Percentiles rank a stretch among this genome's conserved stretches.
Conservation (phyloP, 148 eudicot species). For the Rhododendron molle region DNA sequence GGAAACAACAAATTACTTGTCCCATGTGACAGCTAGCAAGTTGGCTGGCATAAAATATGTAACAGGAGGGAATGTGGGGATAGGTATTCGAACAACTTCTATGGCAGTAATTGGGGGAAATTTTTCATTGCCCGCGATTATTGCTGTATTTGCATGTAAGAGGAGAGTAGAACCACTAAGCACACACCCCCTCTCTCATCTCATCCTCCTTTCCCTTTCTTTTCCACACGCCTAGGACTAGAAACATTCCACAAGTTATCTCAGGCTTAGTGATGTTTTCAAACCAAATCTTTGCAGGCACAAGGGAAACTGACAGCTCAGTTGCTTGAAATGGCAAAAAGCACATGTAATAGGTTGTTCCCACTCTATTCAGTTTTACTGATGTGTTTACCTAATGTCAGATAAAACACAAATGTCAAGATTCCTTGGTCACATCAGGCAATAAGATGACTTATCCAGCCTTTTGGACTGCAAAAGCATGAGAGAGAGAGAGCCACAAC, state of each 20-base stretch:
- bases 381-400: neutral
- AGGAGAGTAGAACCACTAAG: neutral
- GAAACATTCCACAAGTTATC: neutral
- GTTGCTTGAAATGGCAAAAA: neutral
- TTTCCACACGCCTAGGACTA: neutral
- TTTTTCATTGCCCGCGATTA: neutral
- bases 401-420: neutral
- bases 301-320: neutral
- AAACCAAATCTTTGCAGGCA: neutral
- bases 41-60: neutral
- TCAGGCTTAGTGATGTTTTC: neutral
- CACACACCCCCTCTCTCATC: neutral
- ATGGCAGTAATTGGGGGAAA: neutral
- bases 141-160: neutral
- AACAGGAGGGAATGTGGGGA: neutral
- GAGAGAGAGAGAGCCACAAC: no score
- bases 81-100: neutral
- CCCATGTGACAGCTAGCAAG: neutral
- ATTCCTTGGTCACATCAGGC: neutral
- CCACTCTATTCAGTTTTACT: neutral
- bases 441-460: neutral
- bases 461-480: no score
- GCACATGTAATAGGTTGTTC: neutral
- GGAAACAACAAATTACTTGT: neutral
- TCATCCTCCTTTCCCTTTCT: neutral